Evolutionary conservation across 306 rosid genomes (phyloP).

Genomic region (Fragaria iinumae): DNA sequence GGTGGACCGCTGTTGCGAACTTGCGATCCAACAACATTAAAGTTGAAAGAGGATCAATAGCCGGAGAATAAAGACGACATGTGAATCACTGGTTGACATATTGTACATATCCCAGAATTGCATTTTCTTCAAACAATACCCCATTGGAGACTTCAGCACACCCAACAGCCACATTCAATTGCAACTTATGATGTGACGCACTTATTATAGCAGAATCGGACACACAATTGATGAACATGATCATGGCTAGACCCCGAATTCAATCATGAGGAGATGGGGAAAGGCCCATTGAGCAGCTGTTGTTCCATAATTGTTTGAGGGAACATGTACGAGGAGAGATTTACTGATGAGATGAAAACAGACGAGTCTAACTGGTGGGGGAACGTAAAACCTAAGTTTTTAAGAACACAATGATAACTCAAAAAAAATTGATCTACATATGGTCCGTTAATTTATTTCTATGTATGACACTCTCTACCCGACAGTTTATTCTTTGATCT

Average conservation of each 20-base stretch:
- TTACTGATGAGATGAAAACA: background rate
- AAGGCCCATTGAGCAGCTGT: background rate
- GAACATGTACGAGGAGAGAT: background rate
- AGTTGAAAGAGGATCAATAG: background rate
- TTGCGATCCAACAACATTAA: background rate
- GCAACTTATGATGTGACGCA: slow-evolving; percentile 5
- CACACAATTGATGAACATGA: background rate
- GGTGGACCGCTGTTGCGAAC: too few species aligned
- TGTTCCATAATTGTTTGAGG: background rate
- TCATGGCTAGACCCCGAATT: background rate
- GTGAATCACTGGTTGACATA: background rate
- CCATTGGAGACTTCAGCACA: background rate
- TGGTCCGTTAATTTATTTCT: too few species aligned
- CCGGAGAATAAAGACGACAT: background rate
- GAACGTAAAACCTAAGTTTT: background rate
- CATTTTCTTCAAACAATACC: background rate
- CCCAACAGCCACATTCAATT: background rate
- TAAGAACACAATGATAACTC: background rate
- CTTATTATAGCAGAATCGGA: background rate
- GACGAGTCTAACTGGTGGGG: background rate
- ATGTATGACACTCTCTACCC: too few species aligned
- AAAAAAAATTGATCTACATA: too few species aligned
- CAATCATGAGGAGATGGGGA: slow-evolving; percentile 7
- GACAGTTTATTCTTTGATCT: too few species aligned
- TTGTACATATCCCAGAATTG: background rate